Evolutionary conservation across 768 basidiomycete genomes (phyloP), one percentile per base, ranked within the genome.

Genomic region (Pulveroboletus sp.): DNA sequence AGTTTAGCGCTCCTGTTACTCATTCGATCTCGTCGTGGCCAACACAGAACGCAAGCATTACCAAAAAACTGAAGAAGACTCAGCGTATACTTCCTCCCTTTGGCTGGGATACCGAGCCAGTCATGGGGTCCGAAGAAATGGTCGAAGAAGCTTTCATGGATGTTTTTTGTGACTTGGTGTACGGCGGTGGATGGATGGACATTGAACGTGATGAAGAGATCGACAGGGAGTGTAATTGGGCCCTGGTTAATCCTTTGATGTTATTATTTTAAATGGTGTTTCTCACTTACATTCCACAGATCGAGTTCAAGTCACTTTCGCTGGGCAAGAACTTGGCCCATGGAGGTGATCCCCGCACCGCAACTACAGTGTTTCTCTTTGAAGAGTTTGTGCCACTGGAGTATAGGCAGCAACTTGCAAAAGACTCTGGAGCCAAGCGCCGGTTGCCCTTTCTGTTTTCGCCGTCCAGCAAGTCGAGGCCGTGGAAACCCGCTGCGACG

Each of bases 381-480:
- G 93, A 99, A 69, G 96, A 98, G 67, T 89, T 91, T 48, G 92
- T 99, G 3, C 95, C 94, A 0, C 71, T 80, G 35, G 93, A 93
- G 63, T 93, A 92, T 60, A 76, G 89, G 5, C 82, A 88, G 39
- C 84, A 89, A 57, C 76, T 94, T 6, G 80, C 70, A 5, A 68
- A 81, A 6, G 72, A 76, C 14, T 74, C 78, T 3, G 71, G 76
- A 0, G 72, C 71, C 8, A 76, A 82, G 14, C 74, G 78, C n/a
- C 81, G 83, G 8, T 68, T 89, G n/a, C 84, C 84, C 3, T 83
- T 83, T 14, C 69, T 86, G 35, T 88, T 89, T 56, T 75, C 81
- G 10, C 67, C 77, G 18, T 72, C 76, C 27, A 67, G 65, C 57
- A 68, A 68, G 57, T 65, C 65, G 43, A 67, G 79, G 63, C 77